Evolutionary conservation across 495 filamentous ascomycete species (phyloP).

Genomic region (Amorphotheca resinae): DNA sequence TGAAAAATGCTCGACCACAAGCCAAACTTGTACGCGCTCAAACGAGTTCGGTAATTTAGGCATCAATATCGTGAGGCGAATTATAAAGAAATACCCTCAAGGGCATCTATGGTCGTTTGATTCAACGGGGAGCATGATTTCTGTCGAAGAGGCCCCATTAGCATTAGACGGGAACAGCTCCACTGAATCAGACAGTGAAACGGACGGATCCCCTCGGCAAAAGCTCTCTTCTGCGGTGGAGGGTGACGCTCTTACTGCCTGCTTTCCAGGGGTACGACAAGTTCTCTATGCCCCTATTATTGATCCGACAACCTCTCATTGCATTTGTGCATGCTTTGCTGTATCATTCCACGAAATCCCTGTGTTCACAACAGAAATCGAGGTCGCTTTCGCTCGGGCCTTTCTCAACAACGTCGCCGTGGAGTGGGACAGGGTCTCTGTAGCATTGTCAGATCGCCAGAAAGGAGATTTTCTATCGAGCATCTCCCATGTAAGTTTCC

Average conservation of each 20-base stretch:
- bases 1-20: not conserved
- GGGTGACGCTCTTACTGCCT: not conserved
- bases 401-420: constrained; percentile 47
- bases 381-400: constrained; percentile 28
- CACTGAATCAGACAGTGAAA: not conserved
- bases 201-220: not conserved
- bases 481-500: constrained; percentile 23
- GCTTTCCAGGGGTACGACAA: constrained; percentile 36
- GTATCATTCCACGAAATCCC: not conserved
- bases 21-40: not conserved
- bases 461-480: constrained; percentile 24
- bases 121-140: not conserved
- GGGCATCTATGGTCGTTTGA: not conserved
- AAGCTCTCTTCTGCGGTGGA: not conserved
- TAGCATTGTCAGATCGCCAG: constrained; percentile 26
- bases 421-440: constrained; percentile 37
- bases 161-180: not conserved
- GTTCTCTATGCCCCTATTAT: constrained; percentile 50
- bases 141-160: not conserved
- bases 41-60: not conserved
- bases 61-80: not conserved
- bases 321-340: constrained; percentile 1
- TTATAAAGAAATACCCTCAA: not conserved
- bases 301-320: constrained; percentile 38
- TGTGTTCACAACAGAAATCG: constrained; percentile 25